Evolutionary conservation across 352 stramenopile species (phyloP).

Genomic region (Phytopythium boreale): DNA sequence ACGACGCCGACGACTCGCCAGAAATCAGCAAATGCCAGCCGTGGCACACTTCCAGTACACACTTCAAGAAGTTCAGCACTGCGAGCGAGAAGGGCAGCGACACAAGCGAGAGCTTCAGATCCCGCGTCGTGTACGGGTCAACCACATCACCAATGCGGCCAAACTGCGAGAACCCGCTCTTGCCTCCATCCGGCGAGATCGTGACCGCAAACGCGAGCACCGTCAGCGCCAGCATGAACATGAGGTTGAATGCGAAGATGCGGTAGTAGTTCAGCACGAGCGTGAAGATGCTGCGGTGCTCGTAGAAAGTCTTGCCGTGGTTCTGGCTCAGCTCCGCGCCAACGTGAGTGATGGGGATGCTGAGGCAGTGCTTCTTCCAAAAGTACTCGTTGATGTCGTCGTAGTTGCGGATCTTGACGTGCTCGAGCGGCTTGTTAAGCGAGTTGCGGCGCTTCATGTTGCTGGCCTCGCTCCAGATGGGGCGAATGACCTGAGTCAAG

Average conservation of each 20-base stretch:
- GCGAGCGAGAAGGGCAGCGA: conserved; percentile 49
- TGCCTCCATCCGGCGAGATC: conserved; percentile 57
- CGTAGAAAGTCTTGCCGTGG: conserved; percentile 79
- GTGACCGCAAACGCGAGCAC: conserved; percentile 55
- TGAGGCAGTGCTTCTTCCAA: conserved; percentile 67
- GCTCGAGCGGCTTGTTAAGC: conserved; percentile 55
- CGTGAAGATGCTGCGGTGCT: conserved; percentile 68
- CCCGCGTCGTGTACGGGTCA: conserved; percentile 42
- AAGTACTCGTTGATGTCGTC: conserved; percentile 86
- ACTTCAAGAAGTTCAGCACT: conserved; percentile 53
- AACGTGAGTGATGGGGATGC: conserved; percentile 40
- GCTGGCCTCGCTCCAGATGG: conserved; percentile 66
- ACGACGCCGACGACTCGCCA: conserved; percentile 40
- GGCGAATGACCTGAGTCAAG: conserved; percentile 48
- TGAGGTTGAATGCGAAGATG: conserved; percentile 83
- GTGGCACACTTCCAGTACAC: conserved; percentile 59
- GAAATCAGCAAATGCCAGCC: conserved; percentile 60
- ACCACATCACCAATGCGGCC: conserved; percentile 50
- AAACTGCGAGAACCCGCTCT: conserved; percentile 54
- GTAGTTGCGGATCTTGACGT: conserved; percentile 79
- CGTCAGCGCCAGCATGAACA: conserved; percentile 56
- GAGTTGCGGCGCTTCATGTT: conserved; percentile 74
- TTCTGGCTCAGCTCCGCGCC: conserved; percentile 47
- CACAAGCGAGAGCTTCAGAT: conserved; percentile 52
- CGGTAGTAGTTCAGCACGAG: conserved; percentile 78